Base-by-base conservation (phyloP, 176 grass and related monocot species). In the Carex scoparia region DNA sequence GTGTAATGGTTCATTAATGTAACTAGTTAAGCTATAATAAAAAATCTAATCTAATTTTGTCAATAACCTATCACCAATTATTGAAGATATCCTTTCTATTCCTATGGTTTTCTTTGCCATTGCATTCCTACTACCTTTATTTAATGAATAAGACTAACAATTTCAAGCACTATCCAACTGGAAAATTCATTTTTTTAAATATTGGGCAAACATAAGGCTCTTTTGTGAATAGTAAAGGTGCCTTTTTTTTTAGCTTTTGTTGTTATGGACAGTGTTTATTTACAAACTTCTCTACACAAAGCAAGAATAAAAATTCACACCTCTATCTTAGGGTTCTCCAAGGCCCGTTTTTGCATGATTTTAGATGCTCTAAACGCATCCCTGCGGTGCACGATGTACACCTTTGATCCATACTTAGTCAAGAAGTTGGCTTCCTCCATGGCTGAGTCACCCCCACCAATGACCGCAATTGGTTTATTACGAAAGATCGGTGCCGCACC, bases 371-470 rank as follows among this genome's bases (percentile, higher is more conserved):
- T 85, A 90, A 99, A 99, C 51, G 90, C 55, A 80, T 96, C 85
- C 61, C 97, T 83, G 48, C 97, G 93, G 85, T 96, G 97, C 65
- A 99, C 81, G 89, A 99, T 96, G 86, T 96, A 95, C 23, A 96
- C 93, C 27, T 69, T 90, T 1, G 97, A 99, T 19, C 91, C 97
- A 85, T 95, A 99, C 88, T 99, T 96, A 56, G 97, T 96, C 28
- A 99, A 89, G 86, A 99, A 99, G 81, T 99, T 96, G 77, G 97
- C 90, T 90, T 99, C 96, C 88, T 99, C 97, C 97, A 99, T 96
- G 88, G 97, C 93, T 9, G 93, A 99, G 84, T 99, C 97, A 12
- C 97, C 91, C 40, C 97, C 97, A 4, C 97, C 97, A 68, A 96
- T 83, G 15, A 99, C 93, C 2, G 91, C 91, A 61, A 99, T 95